These are phyloP conservation scores for Pestalotiopsis sp. DNA, from an alignment of 2,329 filamentous ascomycete genomes.

Conservation along the genomic window DNA sequence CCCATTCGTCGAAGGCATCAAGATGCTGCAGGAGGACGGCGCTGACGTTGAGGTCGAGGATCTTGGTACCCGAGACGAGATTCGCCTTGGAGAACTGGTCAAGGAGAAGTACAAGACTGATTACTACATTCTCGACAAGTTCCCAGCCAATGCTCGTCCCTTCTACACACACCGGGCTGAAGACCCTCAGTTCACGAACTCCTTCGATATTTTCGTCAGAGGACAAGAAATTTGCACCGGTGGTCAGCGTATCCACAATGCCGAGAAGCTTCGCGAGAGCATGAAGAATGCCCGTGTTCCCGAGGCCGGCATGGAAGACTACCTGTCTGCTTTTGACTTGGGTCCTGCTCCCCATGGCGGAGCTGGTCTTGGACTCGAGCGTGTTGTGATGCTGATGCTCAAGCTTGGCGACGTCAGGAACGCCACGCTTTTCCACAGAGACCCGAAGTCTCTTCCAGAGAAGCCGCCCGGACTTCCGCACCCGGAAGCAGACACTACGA, in stretches of 20 bases:
- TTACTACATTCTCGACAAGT: slow-evolving; percentile 94
- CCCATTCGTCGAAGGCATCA: slow-evolving; percentile 77
- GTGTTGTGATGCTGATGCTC: slow-evolving; percentile 83
- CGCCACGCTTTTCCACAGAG: slow-evolving; percentile 83
- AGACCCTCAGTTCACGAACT: slow-evolving; percentile 78
- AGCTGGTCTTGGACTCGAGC: slow-evolving; percentile 87
- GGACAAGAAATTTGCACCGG: slow-evolving; percentile 93
- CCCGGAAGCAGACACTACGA: slow-evolving; percentile 79
- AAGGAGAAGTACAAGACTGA: slow-evolving; percentile 87
- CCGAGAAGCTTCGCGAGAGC: slow-evolving; percentile 72
- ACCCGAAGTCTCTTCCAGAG: slow-evolving; percentile 83
- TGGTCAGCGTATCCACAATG: slow-evolving; percentile 89
- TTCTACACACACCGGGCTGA: slow-evolving; percentile 35
- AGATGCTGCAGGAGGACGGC: slow-evolving; percentile 81
- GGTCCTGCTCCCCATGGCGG: slow-evolving; percentile 89
- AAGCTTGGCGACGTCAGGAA: slow-evolving; percentile 88
- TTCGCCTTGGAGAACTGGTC: slow-evolving; percentile 80
- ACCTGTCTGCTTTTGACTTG: slow-evolving; percentile 85
- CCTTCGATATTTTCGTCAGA: slow-evolving; percentile 92
- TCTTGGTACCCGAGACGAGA: slow-evolving; percentile 83
- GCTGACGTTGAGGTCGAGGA: slow-evolving; percentile 78
- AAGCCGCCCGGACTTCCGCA: slow-evolving; percentile 73
- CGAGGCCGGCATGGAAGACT: slow-evolving; percentile 85
- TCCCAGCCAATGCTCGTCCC: slow-evolving; percentile 54
- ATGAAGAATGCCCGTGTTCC: slow-evolving; percentile 78